Base-by-base conservation (phyloP, 768 basidiomycete species). In the Calvatia gigantea region DNA sequence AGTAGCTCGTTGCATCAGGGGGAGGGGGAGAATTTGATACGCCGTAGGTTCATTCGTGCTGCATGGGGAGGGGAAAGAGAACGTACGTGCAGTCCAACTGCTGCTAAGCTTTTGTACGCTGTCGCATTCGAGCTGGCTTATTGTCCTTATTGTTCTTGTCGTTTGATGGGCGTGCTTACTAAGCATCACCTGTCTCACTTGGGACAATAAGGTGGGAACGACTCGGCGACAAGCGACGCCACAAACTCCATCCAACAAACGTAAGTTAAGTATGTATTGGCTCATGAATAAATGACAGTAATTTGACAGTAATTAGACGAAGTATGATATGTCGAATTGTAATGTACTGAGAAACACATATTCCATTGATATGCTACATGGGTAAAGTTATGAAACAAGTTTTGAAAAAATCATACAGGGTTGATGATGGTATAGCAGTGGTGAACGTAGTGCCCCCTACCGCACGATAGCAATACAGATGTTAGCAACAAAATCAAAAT, bases 111-210 rank as follows among this genome's bases (percentile, higher is more conserved):
- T 57, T 59, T 62, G 59, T 69, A 62, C 63, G 62, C 63, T 61
- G 59, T 56, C 48, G 50, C 25, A 38, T 45, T 38, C 54, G 52
- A 57, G 57, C 56, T 43, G 51, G 39, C 61, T 60, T 62, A 62
- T 69, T 65, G 65, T 65, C 64, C 65, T 63, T 66, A 70, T 68
- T 70, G 68, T 70, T 64, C 64, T n/a, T 64, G 58, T 38, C 51
- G 42, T 28, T 38, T 57, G 19, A 45, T 29, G 8, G 46, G 43
- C 17, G 38, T 0, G 31, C 51, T 65, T 59, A 69, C 54, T 72
- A 69, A 67, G 57, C 57, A 51, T 33, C 60, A 61, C 47, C 51
- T 44, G 58, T 27, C 41, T 21, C 12, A 31, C 25, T 17, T 49
- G 43, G n/a, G 61, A 72, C 70, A 72, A 72, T 70, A 70, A 64